phyloP scores from a whole-genome alignment of 257 asterid species.

The Rhazya stricta region DNA sequence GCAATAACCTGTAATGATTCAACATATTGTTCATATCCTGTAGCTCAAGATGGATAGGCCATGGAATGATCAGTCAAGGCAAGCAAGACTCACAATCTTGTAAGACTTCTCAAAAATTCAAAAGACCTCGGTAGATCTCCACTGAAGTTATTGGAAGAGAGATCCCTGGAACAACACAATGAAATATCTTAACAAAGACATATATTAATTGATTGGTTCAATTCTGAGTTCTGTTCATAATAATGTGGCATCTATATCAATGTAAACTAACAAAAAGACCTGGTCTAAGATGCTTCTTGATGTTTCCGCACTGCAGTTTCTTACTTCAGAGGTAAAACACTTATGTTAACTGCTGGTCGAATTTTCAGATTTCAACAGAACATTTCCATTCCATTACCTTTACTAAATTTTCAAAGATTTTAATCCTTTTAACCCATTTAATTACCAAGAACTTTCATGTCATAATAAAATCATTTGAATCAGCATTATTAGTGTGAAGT shows the following conservation, averaged over 20 bases:
- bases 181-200: conserved; percentile 8
- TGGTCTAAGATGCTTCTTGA: background rate
- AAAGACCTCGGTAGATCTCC: conserved; percentile 93
- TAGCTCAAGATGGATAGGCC: background rate
- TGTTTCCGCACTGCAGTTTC: background rate
- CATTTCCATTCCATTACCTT: background rate
- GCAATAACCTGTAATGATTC: conserved; percentile 59
- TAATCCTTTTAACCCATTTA: background rate
- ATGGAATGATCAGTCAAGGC: conserved; percentile 2
- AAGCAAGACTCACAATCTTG: conserved; percentile 55
- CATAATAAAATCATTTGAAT: background rate
- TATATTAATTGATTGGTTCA: background rate
- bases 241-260: background rate
- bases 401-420: background rate
- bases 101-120: conserved; percentile 48
- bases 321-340: background rate
- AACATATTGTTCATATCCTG: conserved; percentile 11
- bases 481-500: background rate
- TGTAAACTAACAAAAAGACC: background rate
- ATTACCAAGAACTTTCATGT: background rate
- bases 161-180: conserved; percentile 54
- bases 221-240: background rate
- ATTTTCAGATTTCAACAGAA: background rate
- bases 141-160: conserved; percentile 70
- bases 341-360: background rate